Evolutionary conservation across 2,329 filamentous ascomycete species (phyloP).

Genomic region (Colletotrichum eremochloae): DNA sequence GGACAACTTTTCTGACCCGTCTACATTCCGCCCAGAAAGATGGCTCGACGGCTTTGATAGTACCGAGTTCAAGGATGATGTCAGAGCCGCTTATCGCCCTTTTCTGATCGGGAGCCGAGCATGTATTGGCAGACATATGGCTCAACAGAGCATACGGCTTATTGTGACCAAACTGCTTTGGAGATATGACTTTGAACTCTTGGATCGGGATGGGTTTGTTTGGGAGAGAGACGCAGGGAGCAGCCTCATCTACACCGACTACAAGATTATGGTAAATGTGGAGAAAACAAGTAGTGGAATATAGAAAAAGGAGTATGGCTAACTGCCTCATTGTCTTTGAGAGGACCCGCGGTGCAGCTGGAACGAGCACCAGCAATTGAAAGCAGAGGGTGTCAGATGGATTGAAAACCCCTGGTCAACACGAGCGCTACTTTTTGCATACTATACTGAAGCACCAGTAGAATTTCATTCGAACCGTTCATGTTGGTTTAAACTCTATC

Average conservation of each 20-base stretch:
- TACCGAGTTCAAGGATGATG: neutral
- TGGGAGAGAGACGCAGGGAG: slow-evolving; percentile 1
- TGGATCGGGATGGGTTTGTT: neutral
- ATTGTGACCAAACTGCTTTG: neutral
- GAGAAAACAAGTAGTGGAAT: neutral
- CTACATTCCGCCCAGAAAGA: neutral
- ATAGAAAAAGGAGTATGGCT: neutral
- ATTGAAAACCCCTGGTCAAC: too few relatives aligned
- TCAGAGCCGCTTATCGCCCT: slow-evolving; percentile 7
- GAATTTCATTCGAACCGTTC: too few relatives aligned
- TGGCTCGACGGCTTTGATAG: neutral
- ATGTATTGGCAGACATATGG: neutral
- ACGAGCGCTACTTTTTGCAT: too few relatives aligned
- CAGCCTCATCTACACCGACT: slow-evolving; percentile 5
- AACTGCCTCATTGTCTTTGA: too few relatives aligned
- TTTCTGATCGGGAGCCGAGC: neutral
- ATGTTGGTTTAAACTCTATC: too few relatives aligned
- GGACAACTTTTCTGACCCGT: neutral
- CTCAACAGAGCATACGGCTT: neutral
- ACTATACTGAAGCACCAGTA: too few relatives aligned
- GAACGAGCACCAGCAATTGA: too few relatives aligned
- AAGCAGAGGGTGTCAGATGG: too few relatives aligned
- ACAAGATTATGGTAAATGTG: neutral
- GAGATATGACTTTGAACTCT: neutral
- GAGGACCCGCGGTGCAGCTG: too few relatives aligned